A percentile compares a stretch with the other conserved stretches of the same genome.
Evolutionary conservation across 2,329 filamentous ascomycete species (phyloP).

Genomic region (Verruconis gallopava): DNA sequence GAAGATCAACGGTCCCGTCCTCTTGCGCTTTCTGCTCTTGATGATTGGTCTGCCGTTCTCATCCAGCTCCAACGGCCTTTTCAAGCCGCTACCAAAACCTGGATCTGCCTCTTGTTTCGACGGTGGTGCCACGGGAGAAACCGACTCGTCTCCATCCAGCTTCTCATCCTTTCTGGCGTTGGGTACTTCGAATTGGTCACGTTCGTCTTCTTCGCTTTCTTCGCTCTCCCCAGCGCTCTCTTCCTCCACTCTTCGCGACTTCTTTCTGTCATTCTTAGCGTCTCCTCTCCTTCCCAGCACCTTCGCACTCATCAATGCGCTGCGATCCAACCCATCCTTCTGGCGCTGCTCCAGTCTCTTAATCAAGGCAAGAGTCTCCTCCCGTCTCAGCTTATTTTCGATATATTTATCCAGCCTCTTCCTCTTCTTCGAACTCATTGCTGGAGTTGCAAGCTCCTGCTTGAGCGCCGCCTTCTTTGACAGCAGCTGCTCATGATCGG

Average conservation of each 20-base stretch:
- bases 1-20: conserved; percentile 33
- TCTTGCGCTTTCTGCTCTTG: conserved; percentile 63
- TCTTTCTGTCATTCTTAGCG: conserved; percentile 54
- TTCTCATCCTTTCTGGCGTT: conserved; percentile 66
- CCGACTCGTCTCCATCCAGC: conserved; percentile 18
- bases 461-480: conserved; percentile 37
- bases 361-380: conserved; percentile 75
- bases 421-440: conserved; percentile 51
- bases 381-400: conserved; percentile 83
- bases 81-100: conserved; percentile 62
- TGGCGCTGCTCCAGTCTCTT: conserved; percentile 60
- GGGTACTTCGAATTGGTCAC: conserved; percentile 70
- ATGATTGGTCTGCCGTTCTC: conserved; percentile 70
- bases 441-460: conserved; percentile 38
- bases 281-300: conserved; percentile 60
- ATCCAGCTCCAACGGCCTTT: conserved; percentile 71
- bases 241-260: conserved; percentile 50
- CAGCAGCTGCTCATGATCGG: conserved; percentile 34
- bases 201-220: conserved; percentile 17
- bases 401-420: conserved; percentile 59
- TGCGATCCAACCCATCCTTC: conserved; percentile 66
- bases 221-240: conserved; percentile 19
- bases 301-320: conserved; percentile 63
- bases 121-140: neutral
- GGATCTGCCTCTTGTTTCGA: neutral